Base-by-base conservation (phyloP, 2,329 filamentous ascomycete genomes). In the Rosellinia necatrix region DNA sequence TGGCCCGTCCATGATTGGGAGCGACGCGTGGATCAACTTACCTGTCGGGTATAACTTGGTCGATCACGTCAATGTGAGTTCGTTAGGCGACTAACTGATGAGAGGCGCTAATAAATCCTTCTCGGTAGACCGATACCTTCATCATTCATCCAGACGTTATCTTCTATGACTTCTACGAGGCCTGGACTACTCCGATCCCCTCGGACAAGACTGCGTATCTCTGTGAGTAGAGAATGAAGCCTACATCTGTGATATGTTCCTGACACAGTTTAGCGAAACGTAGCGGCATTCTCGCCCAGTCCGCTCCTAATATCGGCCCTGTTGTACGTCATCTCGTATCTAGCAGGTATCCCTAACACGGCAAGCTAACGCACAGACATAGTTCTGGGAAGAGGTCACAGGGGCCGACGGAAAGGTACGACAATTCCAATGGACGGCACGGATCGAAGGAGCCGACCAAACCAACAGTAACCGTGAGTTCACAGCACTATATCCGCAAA, bases 101-200 rank as follows among this genome's bases (percentile, higher is more conserved):
- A n/a, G n/a, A n/a, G n/a, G n/a, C n/a, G n/a, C 21, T 59, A 49
- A 64, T 63, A 43, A 58, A 46, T 21, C 22, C 9, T 24, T 19
- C 32, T 9, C 17, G 10, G 17, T 19, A 68, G 67, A 82, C 80
- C 49, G 79, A 82, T 62, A 70, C 74, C 51, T 75, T 76, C 50
- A 67, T 80, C 65, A 68, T 73, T 47, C 77, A 80, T 57, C 75
- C 77, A 2, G 70, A 75, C 30, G 74, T 79, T 3, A 69, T 73
- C n/a, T 83, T 84, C 71, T 89, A 89, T 66, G 82, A 89, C 73
- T 88, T 87, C 67, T 87, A 86, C 68, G 76, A 75, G 54, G 85
- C 86, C 2, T 90, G 78, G 64, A 70, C 79, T 60, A 73, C 71
- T 37, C 80, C 80, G 7, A 78, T 75, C 56, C 63, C 63, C 5